Evolutionary conservation across 2,329 filamentous ascomycete species (phyloP).

Genomic region (Epichloe baconii): DNA sequence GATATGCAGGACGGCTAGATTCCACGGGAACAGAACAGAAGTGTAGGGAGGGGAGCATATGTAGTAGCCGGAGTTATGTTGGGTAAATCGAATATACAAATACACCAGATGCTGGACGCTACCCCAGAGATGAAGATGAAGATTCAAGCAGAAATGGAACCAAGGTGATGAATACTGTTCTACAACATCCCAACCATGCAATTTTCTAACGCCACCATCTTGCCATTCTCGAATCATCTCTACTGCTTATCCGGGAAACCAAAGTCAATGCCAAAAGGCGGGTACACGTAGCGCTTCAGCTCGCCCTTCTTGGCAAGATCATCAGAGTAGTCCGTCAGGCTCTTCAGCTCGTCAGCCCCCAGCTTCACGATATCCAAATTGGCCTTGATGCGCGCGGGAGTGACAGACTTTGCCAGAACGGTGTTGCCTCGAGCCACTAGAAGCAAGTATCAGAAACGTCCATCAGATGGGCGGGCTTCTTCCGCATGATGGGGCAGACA

Average conservation of each 20-base stretch:
- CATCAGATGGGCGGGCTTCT: too few species aligned
- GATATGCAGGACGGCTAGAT: slow-evolving; percentile 16
- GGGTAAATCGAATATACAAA: not conserved
- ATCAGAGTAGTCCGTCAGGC: slow-evolving; percentile 43
- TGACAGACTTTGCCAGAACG: slow-evolving; percentile 63
- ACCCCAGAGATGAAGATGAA: too few species aligned
- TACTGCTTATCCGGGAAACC: slow-evolving; percentile 56
- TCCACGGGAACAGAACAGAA: not conserved
- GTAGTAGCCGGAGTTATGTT: not conserved
- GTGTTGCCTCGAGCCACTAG: slow-evolving; percentile 54
- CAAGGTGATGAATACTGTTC: not conserved
- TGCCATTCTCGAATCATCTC: not conserved
- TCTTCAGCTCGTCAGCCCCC: slow-evolving; percentile 46
- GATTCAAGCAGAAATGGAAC: too few species aligned
- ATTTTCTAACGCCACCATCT: not conserved
- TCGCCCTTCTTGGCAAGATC: slow-evolving; percentile 36
- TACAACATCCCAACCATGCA: not conserved
- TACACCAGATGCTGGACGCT: not conserved
- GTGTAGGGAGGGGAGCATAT: not conserved
- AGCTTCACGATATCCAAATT: slow-evolving; percentile 57
- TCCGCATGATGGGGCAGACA: too few species aligned
- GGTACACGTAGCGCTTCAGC: slow-evolving; percentile 51
- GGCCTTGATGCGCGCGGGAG: slow-evolving; percentile 51
- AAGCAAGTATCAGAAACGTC: too few species aligned
- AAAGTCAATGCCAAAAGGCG: slow-evolving; percentile 54